Base-by-base conservation (phyloP, 2,329 filamentous ascomycete species). In the Aureobasidium leucospermi region DNA sequence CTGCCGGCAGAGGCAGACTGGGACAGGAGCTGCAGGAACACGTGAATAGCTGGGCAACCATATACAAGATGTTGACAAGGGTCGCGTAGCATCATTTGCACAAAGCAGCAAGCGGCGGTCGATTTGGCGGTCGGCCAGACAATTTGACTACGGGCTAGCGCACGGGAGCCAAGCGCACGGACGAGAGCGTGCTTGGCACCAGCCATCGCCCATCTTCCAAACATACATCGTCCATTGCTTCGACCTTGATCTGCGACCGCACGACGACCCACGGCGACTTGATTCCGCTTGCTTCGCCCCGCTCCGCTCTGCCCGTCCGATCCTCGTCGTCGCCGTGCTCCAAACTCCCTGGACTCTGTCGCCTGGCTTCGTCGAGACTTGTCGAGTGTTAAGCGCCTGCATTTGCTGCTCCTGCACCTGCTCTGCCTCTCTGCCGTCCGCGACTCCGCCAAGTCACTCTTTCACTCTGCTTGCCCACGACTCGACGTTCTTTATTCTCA, bases 331-430 rank as follows among this genome's bases (percentile, higher is more conserved):
- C 49, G 49, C 52, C 19, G 41, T 41, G 41, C 39, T 39, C 39
- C 31, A 5, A 34, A 19, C 13, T 15, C 13, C 9, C 23, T 32
- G 19, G 32, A 16, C 55, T 15, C 43, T 3, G 7, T 31, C 23
- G 42, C 34, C 45, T 16, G 32, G 41, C 52, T 4, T 42, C 15
- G 31, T n/a, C 39, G 55, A 58, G 42, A 43, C 19, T 34, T n/a
- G 51, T 43, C 51, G 38, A 43, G 51, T 43, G 32, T 58, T 58
- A 58, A 58, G 55, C 55, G 55, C 55, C 55, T 48, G 53, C 51
- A 55, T 39, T 23, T 23, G 23, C 51, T 55, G 16, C 23, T 29
- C 16, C n/a, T 39, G 36, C 52, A 38, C 52, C 31, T 36, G 39
- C 41, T 48, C 55, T 23, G 10, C 23, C 34, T 51, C 34, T 55